Evolutionary conservation across 2,329 filamentous ascomycete species (phyloP), one percentile per base, ranked within the genome.

Genomic region (Arachnomyces sp.): DNA sequence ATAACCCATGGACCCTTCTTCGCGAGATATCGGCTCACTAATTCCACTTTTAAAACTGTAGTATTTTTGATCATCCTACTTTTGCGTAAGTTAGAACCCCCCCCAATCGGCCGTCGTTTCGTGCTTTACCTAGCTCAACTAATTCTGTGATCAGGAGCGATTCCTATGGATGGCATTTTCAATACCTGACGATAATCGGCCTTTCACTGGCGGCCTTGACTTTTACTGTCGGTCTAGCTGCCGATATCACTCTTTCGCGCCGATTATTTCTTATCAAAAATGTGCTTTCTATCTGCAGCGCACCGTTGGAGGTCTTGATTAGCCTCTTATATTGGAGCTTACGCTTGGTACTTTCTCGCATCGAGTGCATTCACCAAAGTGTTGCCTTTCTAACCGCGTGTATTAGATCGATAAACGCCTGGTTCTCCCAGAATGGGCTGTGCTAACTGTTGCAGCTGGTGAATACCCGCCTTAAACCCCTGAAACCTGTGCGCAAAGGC

Each of bases 101-200:
- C 30, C 34, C 20, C 15, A 18, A 18, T 20, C 6, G 12, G 16
- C 15, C 34, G 7, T n/a, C 5, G 15, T 30, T 25, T 16, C 13
- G 28, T n/a, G n/a, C n/a, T n/a, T 39, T 46, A 18, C 44, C 37
- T 28, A 6, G 18, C 34, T 15, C 11, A 38, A 18, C 29, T 35
- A 34, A 37, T 37, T 20, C 9, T 12, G 6, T 16, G n/a, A n/a
- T 43, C 48, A 76, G 69, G 31, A 78, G 74, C 48, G 64, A 74
- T 11, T 72, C 74, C 28, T 80, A 77, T 57, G 77, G 77, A 49
- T 80, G 77, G 76, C 77, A 81, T 53, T 71, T 81, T 45, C 77
- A 80, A 60, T 80, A 77, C 53, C 64, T 81, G 15, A 81, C 77
- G 44, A 77, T 79, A 49, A 72, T 81, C 50, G 77, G 77, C 32